Evolutionary conservation across 2,329 filamentous ascomycete genomes (phyloP), one percentile per base, ranked within the genome.

Genomic region (Gliomastix tumulicola): DNA sequence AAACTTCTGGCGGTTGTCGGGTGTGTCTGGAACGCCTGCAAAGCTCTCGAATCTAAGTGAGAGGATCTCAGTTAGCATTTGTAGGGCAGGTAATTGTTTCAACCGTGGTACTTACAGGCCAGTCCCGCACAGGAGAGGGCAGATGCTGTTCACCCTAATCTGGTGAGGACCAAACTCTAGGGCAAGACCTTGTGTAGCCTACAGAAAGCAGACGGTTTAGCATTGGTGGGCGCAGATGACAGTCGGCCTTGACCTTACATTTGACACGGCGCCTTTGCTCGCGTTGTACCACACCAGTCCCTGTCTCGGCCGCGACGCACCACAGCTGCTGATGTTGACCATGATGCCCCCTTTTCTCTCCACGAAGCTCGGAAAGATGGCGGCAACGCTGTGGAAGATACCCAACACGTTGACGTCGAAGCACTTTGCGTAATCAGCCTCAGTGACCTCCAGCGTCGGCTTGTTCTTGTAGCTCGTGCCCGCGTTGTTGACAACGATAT

Each of bases 381-480:
- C 76, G 67, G 89, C 89, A 68, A 74, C 78, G 27, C 85, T 84
- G 54, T 74, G 89, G 84, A 84, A 90, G 10, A 90, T 84, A 21
- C 85, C 85, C 71, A 89, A 89, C 52, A 90, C 85, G 56, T 90
- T 90, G 65, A 90, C 88, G 48, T 74, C 75, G 46, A 88, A 83
- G 3, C 84, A 89, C 48, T 87, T 61, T 49, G 89, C 84, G 84
- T 85, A 90, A 64, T 90, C 85, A 48, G 76, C 76, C 64, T 89
- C 84, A 7, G 44, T 70, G 73, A 56, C 82, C 77, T 28, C 25
- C 3, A 28, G 25, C 7, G 25, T 28, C 11, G 16, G n/a, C 28
- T 39, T 32, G 33, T 39, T 35, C n/a, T 15, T 6, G 20, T 35
- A 35, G 3, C 15, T 35, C 6, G 34, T 36, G 16, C 54, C 44